A percentile compares a stretch with the other conserved stretches of the same genome.
These are phyloP conservation scores for Colletotrichum paranaense DNA, from an alignment of 2,329 filamentous ascomycete genomes.

Conservation along the genomic window DNA sequence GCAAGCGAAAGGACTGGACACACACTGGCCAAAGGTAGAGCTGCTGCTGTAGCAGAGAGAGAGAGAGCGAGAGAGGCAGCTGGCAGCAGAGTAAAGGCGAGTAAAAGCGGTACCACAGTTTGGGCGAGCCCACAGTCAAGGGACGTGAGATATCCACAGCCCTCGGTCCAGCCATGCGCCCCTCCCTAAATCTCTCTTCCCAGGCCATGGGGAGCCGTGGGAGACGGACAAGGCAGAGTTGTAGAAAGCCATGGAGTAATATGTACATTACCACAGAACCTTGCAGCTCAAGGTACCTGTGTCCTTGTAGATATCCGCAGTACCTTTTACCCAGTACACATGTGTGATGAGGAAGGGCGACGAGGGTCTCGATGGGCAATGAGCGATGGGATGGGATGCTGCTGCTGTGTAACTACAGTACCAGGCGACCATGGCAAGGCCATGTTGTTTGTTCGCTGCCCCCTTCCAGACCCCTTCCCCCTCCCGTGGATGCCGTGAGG, in stretches of 20 bases:
- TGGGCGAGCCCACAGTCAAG: neutral
- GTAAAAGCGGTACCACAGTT: neutral
- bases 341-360: neutral
- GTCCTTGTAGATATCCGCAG: neutral
- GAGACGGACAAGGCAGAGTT: neutral
- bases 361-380: neutral
- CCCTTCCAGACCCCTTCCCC: neutral
- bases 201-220: conserved; percentile 1
- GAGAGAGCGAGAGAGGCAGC: neutral
- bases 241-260: conserved; percentile 5
- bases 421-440: neutral
- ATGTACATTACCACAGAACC: conserved; percentile 7
- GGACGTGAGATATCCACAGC: conserved; percentile 21
- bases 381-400: conserved; percentile 9
- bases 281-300: conserved; percentile 4
- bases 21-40: neutral
- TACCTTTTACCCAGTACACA: neutral
- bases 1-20: conserved; percentile 9
- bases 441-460: conserved; percentile 5
- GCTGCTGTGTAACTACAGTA: conserved; percentile 22
- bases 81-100: neutral
- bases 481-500: conserved; percentile 23
- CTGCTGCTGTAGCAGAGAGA: neutral
- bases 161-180: conserved; percentile 33
- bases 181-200: conserved; percentile 23